A percentile compares a stretch with the other conserved stretches of the same genome.
These are phyloP conservation scores for Sclerotinia glacialis DNA, from an alignment of 2,329 filamentous ascomycete species.

Conservation along the genomic window DNA sequence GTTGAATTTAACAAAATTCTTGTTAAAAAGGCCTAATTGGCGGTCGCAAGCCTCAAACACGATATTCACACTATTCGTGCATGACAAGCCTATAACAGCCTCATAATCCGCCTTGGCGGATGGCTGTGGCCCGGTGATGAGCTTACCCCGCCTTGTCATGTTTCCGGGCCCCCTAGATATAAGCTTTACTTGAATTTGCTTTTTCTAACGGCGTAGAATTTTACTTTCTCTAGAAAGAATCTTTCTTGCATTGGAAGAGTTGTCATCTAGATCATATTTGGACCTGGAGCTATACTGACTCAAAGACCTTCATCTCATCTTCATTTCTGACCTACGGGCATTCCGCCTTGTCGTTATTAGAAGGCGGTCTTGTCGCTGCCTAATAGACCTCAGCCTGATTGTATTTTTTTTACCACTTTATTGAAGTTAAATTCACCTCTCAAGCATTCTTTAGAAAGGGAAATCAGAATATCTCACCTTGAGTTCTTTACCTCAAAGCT, in stretches of 20 bases:
- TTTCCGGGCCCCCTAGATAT: neutral
- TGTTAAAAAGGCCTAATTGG: neutral
- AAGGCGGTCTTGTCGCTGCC: neutral
- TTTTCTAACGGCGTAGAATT: neutral
- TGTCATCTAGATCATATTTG: neutral
- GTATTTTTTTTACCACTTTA: neutral
- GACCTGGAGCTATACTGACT: neutral
- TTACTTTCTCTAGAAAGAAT: neutral
- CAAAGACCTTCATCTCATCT: neutral
- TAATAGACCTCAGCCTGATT: conserved; percentile 6
- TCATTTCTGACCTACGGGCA: neutral
- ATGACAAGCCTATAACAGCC: neutral
- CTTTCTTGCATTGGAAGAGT: neutral
- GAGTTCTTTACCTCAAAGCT: neutral
- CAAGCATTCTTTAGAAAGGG: neutral
- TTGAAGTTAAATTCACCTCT: neutral
- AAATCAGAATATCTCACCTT: neutral
- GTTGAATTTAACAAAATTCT: neutral
- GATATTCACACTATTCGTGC: neutral
- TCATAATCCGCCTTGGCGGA: neutral
- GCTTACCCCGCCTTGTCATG: conserved; percentile 8
- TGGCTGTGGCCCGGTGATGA: neutral
- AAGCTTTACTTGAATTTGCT: neutral
- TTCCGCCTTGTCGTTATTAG: neutral
- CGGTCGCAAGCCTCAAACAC: neutral